phyloP scores from a whole-genome alignment of 139 green algal genomes.

The Chlorella sp. region DNA sequence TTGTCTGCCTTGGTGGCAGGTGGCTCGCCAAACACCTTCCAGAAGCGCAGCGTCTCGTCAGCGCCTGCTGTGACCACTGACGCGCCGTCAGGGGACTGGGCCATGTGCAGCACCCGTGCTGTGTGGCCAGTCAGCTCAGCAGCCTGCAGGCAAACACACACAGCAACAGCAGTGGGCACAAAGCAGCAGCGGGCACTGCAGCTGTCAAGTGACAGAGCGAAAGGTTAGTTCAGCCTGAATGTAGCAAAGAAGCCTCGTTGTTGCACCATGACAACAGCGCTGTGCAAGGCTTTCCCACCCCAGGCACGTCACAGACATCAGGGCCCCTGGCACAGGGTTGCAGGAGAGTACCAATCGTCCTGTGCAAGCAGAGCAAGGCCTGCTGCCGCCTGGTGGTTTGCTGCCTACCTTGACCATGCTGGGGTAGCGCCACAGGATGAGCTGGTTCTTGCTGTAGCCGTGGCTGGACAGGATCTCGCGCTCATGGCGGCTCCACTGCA shows the following conservation, averaged over 20 bases:
- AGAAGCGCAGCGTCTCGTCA: conserved; percentile 97
- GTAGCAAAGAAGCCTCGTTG: background rate
- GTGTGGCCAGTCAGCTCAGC: conserved; percentile 91
- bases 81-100: conserved; percentile 85
- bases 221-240: too few relatives aligned
- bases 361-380: background rate
- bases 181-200: too few relatives aligned
- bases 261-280: background rate
- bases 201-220: background rate
- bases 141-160: conserved; percentile 8
- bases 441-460: conserved; percentile 96
- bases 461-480: conserved; percentile 96
- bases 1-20: conserved; percentile 15
- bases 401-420: conserved; percentile 66
- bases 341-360: too few relatives aligned
- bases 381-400: background rate
- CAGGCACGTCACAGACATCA: too few relatives aligned
- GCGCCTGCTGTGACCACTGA: conserved; percentile 83
- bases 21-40: conserved; percentile 78
- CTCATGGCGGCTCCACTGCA: conserved; percentile 93
- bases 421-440: conserved; percentile 87
- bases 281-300: too few relatives aligned
- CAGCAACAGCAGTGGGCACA: background rate
- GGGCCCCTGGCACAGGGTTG: too few relatives aligned
- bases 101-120: conserved; percentile 91